Evolutionary conservation across 371 early-diverging fungal genomes (phyloP), one percentile per base, ranked within the genome.

Genomic region (Rhizomucor pusillus): DNA sequence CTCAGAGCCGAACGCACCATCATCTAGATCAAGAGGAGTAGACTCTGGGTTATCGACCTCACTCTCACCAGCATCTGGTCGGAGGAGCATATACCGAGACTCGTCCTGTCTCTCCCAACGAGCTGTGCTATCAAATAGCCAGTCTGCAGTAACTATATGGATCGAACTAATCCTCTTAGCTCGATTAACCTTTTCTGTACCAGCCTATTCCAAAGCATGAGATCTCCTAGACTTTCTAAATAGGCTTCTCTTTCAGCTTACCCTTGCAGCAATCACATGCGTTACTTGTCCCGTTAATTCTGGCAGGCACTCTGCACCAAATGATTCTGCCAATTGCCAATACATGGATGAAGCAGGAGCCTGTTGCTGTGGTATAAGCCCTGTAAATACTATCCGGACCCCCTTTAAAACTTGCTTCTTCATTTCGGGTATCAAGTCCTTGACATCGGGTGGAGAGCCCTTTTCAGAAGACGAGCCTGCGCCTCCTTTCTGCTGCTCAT

Each of bases 181-280:
- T 39, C 70, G 73, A 35, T 80, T 78, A 3, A 81, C 84, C 62
- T 89, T 87, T 13, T 65, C 66, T 0, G 81, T 84, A 13, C 76
- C 81, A 22, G 56, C 65, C 84, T 80, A 60, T 14, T 20, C 35
- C 47, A 50, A 36, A 47, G 47, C 34, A 47, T 33, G 11, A 22
- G 9, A 16, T 13, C n/a, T 2, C 1, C 10, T 43, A 13, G 29
- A 33, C 43, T 23, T 11, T 2, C 16, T 29, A 23, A 4, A 3
- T 39, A 29, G 16, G 5, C 10, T 33, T 19, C 14, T 12, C 1
- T n/a, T 20, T 10, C 2, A 22, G 14, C 29, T 46, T 47, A 58
- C 89, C 71, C 86, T 84, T n/a, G 79, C 78, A 13, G 91, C 89
- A 25, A 93, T 78, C 4, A 93, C 67, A 57, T 93, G 94, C 0